These are phyloP conservation scores for Posidonia australis DNA, from an alignment of 106 monocot genomes.

Conservation along the genomic window DNA sequence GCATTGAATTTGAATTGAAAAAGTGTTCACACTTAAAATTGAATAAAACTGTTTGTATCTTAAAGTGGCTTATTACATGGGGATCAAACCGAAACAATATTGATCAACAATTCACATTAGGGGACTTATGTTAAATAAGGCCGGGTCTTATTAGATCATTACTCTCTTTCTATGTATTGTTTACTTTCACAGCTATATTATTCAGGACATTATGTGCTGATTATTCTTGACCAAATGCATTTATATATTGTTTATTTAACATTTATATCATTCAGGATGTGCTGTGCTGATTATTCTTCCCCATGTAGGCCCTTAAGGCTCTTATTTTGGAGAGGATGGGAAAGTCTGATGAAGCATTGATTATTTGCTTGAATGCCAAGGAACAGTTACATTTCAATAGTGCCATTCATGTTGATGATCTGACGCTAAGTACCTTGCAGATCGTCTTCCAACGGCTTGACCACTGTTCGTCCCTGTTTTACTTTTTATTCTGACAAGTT, in stretches of 20 bases:
- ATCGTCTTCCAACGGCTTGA: constrained; percentile 90
- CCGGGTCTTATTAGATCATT: too few species aligned
- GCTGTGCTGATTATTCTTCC: background rate
- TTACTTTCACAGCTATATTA: too few species aligned
- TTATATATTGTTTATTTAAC: background rate
- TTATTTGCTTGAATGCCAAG: constrained; percentile 67
- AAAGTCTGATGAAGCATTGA: constrained; percentile 73
- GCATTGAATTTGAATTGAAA: too few species aligned
- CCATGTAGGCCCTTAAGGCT: constrained; percentile 79
- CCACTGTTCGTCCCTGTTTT: constrained; percentile 38
- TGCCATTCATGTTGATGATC: constrained; percentile 64
- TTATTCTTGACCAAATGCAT: too few species aligned
- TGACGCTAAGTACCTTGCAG: constrained; percentile 93
- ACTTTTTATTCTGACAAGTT: constrained; percentile 3
- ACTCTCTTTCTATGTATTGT: too few species aligned
- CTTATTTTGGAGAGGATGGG: constrained; percentile 93
- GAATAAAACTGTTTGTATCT: too few species aligned
- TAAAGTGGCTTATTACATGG: too few species aligned
- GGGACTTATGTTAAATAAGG: too few species aligned
- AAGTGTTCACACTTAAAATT: too few species aligned
- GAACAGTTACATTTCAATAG: constrained; percentile 44
- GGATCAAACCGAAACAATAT: too few species aligned
- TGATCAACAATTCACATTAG: too few species aligned
- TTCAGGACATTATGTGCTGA: too few species aligned
- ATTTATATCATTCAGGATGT: background rate